Conservation (phyloP, 371 early-diverging fungal species). For the Mucor velutinosus region DNA sequence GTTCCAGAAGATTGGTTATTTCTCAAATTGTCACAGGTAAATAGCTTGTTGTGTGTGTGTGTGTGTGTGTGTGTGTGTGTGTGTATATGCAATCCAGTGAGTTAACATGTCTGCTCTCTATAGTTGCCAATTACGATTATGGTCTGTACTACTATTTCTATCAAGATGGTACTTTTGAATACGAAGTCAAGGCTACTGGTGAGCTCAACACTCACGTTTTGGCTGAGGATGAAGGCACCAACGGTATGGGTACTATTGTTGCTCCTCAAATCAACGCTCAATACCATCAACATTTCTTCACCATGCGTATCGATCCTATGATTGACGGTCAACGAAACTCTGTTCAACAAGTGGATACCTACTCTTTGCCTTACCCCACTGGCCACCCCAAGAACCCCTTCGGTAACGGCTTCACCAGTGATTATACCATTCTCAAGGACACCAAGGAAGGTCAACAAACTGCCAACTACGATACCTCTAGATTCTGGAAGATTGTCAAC, state of each 20-base stretch:
- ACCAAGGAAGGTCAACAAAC: conserved; percentile 40
- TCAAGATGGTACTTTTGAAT: conserved; percentile 59
- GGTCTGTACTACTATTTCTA: conserved; percentile 61
- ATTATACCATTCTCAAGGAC: conserved; percentile 39
- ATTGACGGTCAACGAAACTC: conserved; percentile 53
- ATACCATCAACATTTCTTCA: conserved; percentile 59
- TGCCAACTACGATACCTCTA: conserved; percentile 35
- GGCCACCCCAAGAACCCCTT: conserved; percentile 47
- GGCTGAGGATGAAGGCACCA: conserved; percentile 54
- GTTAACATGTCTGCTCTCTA: neutral
- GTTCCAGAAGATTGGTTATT: conserved; percentile 54
- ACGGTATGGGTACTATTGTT: conserved; percentile 48
- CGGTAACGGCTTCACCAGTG: conserved; percentile 46
- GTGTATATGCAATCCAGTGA: neutral
- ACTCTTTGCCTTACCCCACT: conserved; percentile 40
- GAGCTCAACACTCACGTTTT: conserved; percentile 55
- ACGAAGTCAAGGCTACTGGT: conserved; percentile 61
- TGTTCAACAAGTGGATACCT: conserved; percentile 42
- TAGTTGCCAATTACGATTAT: conserved; percentile 60
- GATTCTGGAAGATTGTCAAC: conserved; percentile 56
- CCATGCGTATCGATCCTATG: conserved; percentile 59
- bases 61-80: neutral
- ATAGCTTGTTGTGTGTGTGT: conserved; percentile 13
- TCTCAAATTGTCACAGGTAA: conserved; percentile 57
- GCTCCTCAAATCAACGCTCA: conserved; percentile 59